phyloP scores from a whole-genome alignment of 108 stramenopile species.

The Craspedostauros australis region DNA sequence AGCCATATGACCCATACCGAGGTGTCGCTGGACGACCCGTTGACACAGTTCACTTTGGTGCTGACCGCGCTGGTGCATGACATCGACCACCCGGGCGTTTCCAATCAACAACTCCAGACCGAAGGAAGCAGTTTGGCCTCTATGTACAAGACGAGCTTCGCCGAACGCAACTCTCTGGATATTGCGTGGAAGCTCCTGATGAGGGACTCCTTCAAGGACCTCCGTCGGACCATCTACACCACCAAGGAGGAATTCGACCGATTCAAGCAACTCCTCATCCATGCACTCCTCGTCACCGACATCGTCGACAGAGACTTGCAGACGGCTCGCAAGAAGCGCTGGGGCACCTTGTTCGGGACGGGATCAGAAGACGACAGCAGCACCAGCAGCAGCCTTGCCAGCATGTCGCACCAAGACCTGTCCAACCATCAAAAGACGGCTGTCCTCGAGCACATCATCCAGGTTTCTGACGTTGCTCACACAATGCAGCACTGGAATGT shows the following conservation, averaged over 20 bases:
- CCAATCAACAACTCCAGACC: not conserved
- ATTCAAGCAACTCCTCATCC: slow-evolving; percentile 40
- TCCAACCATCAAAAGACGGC: too few species aligned
- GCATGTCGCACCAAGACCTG: too few species aligned
- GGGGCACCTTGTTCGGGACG: slow-evolving; percentile 46
- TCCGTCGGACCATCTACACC: slow-evolving; percentile 18
- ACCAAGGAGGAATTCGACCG: slow-evolving; percentile 16
- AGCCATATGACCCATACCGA: slow-evolving; percentile 6
- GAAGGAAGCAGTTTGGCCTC: not conserved
- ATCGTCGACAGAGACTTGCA: slow-evolving; percentile 38
- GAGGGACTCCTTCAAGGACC: slow-evolving; percentile 24
- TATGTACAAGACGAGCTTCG: slow-evolving; percentile 14
- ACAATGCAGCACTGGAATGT: too few species aligned
- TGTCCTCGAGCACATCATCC: too few species aligned
- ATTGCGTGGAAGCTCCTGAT: slow-evolving; percentile 29
- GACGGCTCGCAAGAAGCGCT: slow-evolving; percentile 32
- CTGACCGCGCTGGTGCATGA: slow-evolving; percentile 41
- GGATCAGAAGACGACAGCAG: too few species aligned
- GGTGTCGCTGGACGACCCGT: slow-evolving; percentile 6
- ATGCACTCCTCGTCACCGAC: slow-evolving; percentile 43
- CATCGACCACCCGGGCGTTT: slow-evolving; percentile 30
- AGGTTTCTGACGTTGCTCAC: too few species aligned
- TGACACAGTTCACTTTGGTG: slow-evolving; percentile 28
- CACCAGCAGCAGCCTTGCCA: too few species aligned
- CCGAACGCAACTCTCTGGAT: slow-evolving; percentile 29